These are phyloP conservation scores for Phoenix dactylifera DNA, from an alignment of 176 grass and related monocot species.

Conservation along the genomic window DNA sequence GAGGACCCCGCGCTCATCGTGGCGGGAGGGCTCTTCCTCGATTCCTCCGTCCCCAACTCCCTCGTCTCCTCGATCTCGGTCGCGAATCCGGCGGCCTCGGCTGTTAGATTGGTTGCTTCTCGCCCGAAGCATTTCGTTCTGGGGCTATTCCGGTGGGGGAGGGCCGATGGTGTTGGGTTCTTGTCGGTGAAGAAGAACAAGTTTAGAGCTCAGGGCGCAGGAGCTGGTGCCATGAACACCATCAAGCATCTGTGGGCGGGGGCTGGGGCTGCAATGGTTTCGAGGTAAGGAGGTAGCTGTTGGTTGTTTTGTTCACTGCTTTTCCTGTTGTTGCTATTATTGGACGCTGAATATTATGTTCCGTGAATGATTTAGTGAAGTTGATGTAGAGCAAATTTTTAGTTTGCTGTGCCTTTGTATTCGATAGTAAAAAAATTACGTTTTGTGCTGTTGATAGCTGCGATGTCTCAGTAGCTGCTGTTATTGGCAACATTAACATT, in stretches of 20 bases:
- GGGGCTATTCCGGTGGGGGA: not conserved
- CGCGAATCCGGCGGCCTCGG: constrained; percentile 18
- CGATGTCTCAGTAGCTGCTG: no score
- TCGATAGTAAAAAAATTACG: no score
- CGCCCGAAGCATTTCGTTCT: not conserved
- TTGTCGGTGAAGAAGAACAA: constrained; percentile 41
- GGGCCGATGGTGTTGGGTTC: constrained; percentile 21
- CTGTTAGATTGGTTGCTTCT: constrained; percentile 2
- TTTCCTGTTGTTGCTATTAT: no score
- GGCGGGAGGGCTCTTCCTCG: not conserved
- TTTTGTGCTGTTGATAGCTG: no score
- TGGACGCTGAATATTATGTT: no score
- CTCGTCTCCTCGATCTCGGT: constrained; percentile 46
- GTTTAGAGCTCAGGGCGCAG: constrained; percentile 20
- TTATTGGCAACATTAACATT: no score
- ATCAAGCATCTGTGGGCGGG: constrained; percentile 93
- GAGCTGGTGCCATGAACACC: constrained; percentile 59
- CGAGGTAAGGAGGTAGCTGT: constrained; percentile 38
- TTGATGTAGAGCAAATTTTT: no score
- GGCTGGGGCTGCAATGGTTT: constrained; percentile 91
- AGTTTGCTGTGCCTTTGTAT: no score
- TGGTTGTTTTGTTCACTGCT: no score
- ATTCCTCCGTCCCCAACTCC: constrained; percentile 20
- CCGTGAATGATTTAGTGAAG: no score
- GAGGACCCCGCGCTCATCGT: not conserved